phyloP scores from a whole-genome alignment of 2,329 filamentous ascomycete species.

The Penicillium frequentans region DNA sequence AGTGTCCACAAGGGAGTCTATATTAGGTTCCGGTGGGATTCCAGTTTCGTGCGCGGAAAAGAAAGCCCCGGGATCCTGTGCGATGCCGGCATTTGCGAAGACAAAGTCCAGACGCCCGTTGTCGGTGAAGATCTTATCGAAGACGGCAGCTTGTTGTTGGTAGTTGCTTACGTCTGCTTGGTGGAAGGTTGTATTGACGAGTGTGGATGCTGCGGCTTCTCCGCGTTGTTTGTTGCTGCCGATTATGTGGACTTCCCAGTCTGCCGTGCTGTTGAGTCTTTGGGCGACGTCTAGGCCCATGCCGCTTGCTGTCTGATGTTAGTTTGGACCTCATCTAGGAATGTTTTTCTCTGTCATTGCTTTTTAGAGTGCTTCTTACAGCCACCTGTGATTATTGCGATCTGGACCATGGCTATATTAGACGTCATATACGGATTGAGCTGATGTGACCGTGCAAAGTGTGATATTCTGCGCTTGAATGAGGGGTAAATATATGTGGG shows the following conservation, averaged over 20 bases:
- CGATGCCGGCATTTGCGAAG: constrained; percentile 52
- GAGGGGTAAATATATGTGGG: neutral
- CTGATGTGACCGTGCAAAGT: neutral
- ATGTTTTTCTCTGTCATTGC: neutral
- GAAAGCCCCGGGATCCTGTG: constrained; percentile 41
- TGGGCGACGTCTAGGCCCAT: constrained; percentile 47
- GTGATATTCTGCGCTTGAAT: too few species aligned
- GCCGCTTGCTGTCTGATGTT: constrained; percentile 35
- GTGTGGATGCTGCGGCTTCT: constrained; percentile 24
- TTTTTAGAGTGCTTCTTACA: neutral
- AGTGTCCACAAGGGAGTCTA: constrained; percentile 34
- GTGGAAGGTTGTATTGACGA: constrained; percentile 38
- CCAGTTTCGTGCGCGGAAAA: constrained; percentile 30
- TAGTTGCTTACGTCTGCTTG: constrained; percentile 41
- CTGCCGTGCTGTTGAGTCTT: constrained; percentile 35
- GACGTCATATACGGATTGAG: neutral
- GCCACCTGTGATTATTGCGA: neutral
- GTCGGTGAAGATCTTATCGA: constrained; percentile 39
- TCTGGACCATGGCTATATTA: neutral
- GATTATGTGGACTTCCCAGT: constrained; percentile 43
- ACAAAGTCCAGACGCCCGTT: constrained; percentile 48
- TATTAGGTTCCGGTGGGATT: neutral
- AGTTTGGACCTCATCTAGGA: too few species aligned
- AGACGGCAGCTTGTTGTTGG: constrained; percentile 31
- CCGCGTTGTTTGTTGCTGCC: constrained; percentile 40